Evolutionary conservation across 129 eudicot genomes (phyloP).

Genomic region (Sambucus nigra): DNA sequence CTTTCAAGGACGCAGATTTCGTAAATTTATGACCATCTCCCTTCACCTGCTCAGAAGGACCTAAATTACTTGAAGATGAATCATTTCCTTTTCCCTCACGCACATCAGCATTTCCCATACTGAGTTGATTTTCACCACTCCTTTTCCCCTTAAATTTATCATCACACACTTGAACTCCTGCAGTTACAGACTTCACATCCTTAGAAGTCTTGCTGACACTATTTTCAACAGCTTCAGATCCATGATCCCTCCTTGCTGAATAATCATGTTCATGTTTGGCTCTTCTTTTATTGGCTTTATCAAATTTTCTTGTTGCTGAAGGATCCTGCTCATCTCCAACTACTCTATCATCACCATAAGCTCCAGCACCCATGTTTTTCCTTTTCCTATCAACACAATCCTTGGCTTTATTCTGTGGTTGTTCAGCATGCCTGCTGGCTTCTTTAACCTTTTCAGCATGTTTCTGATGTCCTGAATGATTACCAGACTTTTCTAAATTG

Average conservation of each 20-base stretch:
- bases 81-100: conserved; percentile 7
- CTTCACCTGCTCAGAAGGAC: conserved; percentile 7
- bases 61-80: background rate
- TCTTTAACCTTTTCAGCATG: conserved; percentile 23
- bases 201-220: conserved; percentile 11
- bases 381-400: conserved; percentile 31
- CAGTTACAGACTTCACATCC: conserved; percentile 12
- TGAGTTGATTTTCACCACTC: no score
- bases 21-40: background rate
- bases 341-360: conserved; percentile 1
- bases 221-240: conserved; percentile 17
- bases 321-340: conserved; percentile 5
- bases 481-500: no score
- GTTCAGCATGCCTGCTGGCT: conserved; percentile 26
- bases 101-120: conserved; percentile 11
- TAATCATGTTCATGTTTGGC: conserved; percentile 17
- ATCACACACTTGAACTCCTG: conserved; percentile 11
- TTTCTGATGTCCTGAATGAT: conserved; percentile 17
- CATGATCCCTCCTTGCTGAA: conserved; percentile 21
- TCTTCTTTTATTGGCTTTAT: conserved; percentile 23
- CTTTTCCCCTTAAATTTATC: no score
- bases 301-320: conserved; percentile 13
- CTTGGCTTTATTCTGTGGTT: conserved; percentile 14
- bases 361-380: conserved; percentile 18
- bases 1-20: conserved; percentile 12